These are phyloP conservation scores for Acanthamoeba polyphaga DNA, from an alignment of 208 protist species.

Conservation along the genomic window DNA sequence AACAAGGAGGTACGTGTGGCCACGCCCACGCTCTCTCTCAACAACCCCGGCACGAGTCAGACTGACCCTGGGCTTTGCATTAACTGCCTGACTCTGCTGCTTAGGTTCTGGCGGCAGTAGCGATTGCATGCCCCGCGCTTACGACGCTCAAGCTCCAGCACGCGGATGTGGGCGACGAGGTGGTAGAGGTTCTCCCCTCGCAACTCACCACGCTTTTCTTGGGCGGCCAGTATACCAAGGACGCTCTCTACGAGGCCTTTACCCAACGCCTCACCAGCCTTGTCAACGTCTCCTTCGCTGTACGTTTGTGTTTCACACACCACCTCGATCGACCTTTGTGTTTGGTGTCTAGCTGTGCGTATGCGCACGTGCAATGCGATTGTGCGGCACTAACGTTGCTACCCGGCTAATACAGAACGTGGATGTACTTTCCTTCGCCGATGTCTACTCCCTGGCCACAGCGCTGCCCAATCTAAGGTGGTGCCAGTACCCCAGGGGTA, in stretches of 20 bases:
- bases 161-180: neutral
- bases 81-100: no score
- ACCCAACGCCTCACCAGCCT: neutral
- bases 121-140: neutral
- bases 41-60: no score
- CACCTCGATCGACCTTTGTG: no score
- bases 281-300: neutral
- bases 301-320: neutral
- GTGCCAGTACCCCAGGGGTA: neutral
- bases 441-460: neutral
- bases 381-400: neutral
- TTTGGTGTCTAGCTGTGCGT: no score
- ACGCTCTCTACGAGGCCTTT: neutral
- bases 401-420: neutral
- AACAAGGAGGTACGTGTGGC: neutral
- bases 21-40: no score
- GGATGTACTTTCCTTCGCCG: neutral
- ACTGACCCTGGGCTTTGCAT: no score
- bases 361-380: no score
- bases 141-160: neutral
- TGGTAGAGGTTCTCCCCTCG: neutral
- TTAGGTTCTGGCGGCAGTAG: neutral
- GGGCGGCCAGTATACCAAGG: neutral
- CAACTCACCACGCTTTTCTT: neutral
- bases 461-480: neutral